Conservation (phyloP, 2,329 filamentous ascomycete species). For the Hypoxylon sp. region DNA sequence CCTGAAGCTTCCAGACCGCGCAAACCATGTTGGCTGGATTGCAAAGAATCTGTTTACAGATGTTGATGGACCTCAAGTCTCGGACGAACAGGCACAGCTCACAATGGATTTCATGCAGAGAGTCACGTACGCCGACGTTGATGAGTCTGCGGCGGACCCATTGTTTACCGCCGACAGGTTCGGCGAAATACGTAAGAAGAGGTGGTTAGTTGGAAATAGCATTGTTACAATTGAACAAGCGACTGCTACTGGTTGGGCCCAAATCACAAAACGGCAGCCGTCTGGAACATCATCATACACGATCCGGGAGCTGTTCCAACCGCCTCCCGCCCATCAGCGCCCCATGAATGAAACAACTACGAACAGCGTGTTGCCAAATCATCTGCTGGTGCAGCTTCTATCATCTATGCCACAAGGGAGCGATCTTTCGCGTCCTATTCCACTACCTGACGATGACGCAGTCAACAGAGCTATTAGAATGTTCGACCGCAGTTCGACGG, state of each 20-base stretch:
- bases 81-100: slow-evolving; percentile 93
- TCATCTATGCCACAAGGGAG: slow-evolving; percentile 72
- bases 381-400: slow-evolving; percentile 79
- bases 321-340: slow-evolving; percentile 71
- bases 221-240: slow-evolving; percentile 82
- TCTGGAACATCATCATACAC: slow-evolving; percentile 75
- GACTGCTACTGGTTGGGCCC: slow-evolving; percentile 75
- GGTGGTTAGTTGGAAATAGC: slow-evolving; percentile 81
- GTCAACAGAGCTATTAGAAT: slow-evolving; percentile 80
- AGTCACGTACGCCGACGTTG: slow-evolving; percentile 86
- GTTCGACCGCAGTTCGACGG: slow-evolving; percentile 89
- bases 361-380: slow-evolving; percentile 78
- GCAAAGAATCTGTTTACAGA: slow-evolving; percentile 88
- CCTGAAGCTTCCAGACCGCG: slow-evolving; percentile 85
- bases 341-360: slow-evolving; percentile 66
- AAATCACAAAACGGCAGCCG: slow-evolving; percentile 79
- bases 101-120: slow-evolving; percentile 96
- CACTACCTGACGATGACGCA: slow-evolving; percentile 78
- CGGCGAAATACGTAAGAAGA: slow-evolving; percentile 75
- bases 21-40: slow-evolving; percentile 90
- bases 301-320: slow-evolving; percentile 72
- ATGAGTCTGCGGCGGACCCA: slow-evolving; percentile 78
- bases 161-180: slow-evolving; percentile 76
- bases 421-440: slow-evolving; percentile 77
- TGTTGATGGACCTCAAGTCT: slow-evolving; percentile 77